These are phyloP conservation scores for Peronospora belbahrii DNA, from an alignment of 352 stramenopile genomes.

Conservation along the genomic window DNA sequence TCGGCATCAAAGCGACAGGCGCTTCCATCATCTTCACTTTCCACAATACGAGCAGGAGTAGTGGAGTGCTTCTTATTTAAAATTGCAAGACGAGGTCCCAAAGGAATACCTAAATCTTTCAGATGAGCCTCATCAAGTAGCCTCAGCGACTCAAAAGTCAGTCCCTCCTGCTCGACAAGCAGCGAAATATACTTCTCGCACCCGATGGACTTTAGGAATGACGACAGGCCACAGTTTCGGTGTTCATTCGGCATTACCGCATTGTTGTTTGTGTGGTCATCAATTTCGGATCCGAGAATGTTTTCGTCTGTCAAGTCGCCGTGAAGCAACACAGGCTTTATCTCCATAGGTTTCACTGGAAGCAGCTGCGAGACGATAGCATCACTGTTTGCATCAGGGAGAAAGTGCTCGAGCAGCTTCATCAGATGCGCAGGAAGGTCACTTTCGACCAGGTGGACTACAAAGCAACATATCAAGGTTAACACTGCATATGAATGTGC, in stretches of 20 bases:
- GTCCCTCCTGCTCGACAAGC: constrained; percentile 49
- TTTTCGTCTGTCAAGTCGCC: constrained; percentile 84
- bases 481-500: background rate
- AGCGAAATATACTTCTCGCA: constrained; percentile 48
- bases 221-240: constrained; percentile 16
- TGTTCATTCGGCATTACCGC: constrained; percentile 7
- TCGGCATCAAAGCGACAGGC: constrained; percentile 18
- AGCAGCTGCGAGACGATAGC: constrained; percentile 34
- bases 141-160: constrained; percentile 40
- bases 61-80: constrained; percentile 22
- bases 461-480: constrained; percentile 11
- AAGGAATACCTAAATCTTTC: constrained; percentile 47
- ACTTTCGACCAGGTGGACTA: constrained; percentile 54
- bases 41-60: constrained; percentile 13
- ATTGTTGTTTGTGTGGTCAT: background rate
- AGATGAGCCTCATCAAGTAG: constrained; percentile 43
- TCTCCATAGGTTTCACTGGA: constrained; percentile 17
- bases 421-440: constrained; percentile 55
- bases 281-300: constrained; percentile 43
- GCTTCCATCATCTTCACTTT: constrained; percentile 23
- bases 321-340: constrained; percentile 59
- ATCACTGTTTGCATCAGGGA: constrained; percentile 27
- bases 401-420: constrained; percentile 49
- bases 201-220: constrained; percentile 34
- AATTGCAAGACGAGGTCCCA: constrained; percentile 54